A percentile compares a stretch with the other conserved stretches of the same genome.
Evolutionary conservation across 257 asterid genomes (phyloP).

Genomic region (Avicennia marina): DNA sequence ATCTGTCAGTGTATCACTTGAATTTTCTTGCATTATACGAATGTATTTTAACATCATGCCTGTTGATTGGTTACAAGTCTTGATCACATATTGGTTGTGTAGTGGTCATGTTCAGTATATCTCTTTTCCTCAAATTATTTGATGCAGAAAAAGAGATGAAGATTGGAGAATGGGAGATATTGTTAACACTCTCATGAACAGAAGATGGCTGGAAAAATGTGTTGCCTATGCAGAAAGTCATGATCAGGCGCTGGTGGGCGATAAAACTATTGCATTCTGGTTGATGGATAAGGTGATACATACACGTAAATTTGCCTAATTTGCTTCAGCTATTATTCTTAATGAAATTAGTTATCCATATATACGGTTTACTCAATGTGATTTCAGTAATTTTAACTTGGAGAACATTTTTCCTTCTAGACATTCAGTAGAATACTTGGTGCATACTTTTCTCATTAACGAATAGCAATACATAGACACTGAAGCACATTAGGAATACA

Average conservation of each 20-base stretch:
- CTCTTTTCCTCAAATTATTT: constrained; percentile 20
- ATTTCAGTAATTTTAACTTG: too few relatives aligned
- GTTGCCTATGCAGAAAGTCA: constrained; percentile 93
- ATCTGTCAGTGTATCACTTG: neutral
- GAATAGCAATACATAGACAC: too few relatives aligned
- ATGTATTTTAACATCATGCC: neutral
- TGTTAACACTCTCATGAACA: constrained; percentile 72
- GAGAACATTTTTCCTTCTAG: too few relatives aligned
- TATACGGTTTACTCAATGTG: too few relatives aligned
- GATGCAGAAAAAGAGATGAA: constrained; percentile 85
- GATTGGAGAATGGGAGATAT: constrained; percentile 98
- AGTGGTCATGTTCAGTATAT: neutral
- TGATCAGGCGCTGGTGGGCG: constrained; percentile 98
- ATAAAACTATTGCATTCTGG: constrained; percentile 98
- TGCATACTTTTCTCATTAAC: too few relatives aligned
- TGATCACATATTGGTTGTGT: neutral
- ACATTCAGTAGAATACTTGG: too few relatives aligned
- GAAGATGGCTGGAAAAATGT: constrained; percentile 95
- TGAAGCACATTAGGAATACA: too few relatives aligned
- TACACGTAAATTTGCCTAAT: constrained; percentile 4
- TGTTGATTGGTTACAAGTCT: neutral
- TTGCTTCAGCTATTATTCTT: constrained; percentile 1
- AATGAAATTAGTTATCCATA: too few relatives aligned
- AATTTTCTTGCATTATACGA: neutral
- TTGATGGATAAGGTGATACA: constrained; percentile 92